Base-by-base conservation (phyloP, 2,329 filamentous ascomycete genomes). In the Fusarium caatingaense region DNA sequence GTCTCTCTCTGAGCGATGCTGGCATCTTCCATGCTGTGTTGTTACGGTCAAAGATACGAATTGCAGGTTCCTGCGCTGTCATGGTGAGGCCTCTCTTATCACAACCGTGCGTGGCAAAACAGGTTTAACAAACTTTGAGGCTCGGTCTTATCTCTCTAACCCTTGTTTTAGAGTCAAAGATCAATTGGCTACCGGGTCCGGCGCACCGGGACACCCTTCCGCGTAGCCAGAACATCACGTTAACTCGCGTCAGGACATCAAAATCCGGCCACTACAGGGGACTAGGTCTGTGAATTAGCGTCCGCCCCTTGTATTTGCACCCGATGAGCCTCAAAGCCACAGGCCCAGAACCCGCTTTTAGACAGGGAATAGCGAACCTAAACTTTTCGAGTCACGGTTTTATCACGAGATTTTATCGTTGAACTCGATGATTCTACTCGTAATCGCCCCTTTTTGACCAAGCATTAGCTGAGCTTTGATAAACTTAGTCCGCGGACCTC, bases 101-200 rank as follows among this genome's bases (percentile, higher is more conserved):
- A 32, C 34, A 34, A 25, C 41, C 41, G 41, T 21, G 18, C 21
- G 55, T 71, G 59, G 57, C 66, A 46, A 62, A 54, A 54, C 57
- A n/a, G 48, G 56, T 32, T 61, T 56, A 45, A 34, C 61, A 50
- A 49, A 50, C 10, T 40, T 56, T 74, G 71, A 74, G 71, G 72
- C 72, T 74, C 72, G 68, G 72, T 50, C 66, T 73, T 74, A 74
- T 72, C 72, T 69, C 23, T 5, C 5, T 4, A 9, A 6, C 53
- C 65, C 64, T 48, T 58, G 42, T 25, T 13, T 16, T 27, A 27
- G 25, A 27, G 25, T 27, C 25, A 27, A 9, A 68, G 56, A 69
- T 61, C 64, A 69, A 40, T 60, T 66, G 68, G 67, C 46, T 56
- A 47, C 70, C 49, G 56, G 63, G 47, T 37, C 68, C 63, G 66